Conservation (phyloP, 1,284 basidiomycete genomes). For the Violaceomyces palustris region DNA sequence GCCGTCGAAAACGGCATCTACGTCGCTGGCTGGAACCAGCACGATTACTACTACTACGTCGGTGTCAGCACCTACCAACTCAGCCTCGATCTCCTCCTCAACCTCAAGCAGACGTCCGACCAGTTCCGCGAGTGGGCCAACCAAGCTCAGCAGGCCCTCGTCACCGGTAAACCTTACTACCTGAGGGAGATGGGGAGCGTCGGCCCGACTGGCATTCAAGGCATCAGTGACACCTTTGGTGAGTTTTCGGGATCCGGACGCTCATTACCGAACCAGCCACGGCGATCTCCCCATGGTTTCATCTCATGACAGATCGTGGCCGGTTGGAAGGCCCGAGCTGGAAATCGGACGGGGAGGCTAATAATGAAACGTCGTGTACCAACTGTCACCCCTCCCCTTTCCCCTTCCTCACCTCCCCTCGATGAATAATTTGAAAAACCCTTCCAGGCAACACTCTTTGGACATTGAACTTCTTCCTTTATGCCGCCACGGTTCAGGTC, state of each 20-base stretch:
- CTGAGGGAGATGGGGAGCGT: conserved; percentile 42
- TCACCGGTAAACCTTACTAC: conserved; percentile 41
- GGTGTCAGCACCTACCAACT: conserved; percentile 23
- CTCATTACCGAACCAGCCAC: too few species aligned
- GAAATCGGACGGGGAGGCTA: too few species aligned
- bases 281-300: too few species aligned
- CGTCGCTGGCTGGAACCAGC: conserved; percentile 44
- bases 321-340: too few species aligned
- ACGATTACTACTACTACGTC: conserved; percentile 44
- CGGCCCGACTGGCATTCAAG: conserved; percentile 33
- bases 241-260: too few species aligned
- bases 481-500: conserved; percentile 32
- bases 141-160: conserved; percentile 22
- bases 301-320: too few species aligned
- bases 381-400: too few species aligned
- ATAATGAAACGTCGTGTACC: too few species aligned
- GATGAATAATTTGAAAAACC: too few species aligned
- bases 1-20: conserved; percentile 37
- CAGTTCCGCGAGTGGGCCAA: conserved; percentile 33
- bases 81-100: conserved; percentile 20
- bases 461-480: conserved; percentile 43
- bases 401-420: too few species aligned
- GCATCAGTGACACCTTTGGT: conserved; percentile 36
- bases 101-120: conserved; percentile 17
- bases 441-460: conserved; percentile 31